Evolutionary conservation across 2,329 filamentous ascomycete species (phyloP), one percentile per base, ranked within the genome.

Genomic region (Furcasterigmium sp.): DNA sequence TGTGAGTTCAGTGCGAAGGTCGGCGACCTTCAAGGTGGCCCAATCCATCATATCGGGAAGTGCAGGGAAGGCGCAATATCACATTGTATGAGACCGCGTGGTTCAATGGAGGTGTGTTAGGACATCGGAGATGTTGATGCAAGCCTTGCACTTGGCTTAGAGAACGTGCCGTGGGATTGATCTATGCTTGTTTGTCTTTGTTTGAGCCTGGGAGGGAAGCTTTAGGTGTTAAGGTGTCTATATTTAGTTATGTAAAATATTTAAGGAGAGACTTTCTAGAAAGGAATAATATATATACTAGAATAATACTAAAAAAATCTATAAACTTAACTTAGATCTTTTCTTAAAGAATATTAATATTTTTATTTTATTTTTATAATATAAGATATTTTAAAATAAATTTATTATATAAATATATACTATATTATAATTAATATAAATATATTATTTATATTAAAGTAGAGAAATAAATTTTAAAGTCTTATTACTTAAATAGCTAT

Each of bases 1-100:
- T 64, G 87, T 89, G 34, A 91, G 73, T 68, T 90, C 85, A 18
- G 79, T 78, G 63, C 84, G 85, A 46, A 91, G 75, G 56, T 90
- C 84, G 26, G 82, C 72, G 49, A 91, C 87, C 65, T 87, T 91
- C 56, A 83, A 74, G 62, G 68, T 75, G 48, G 62, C 65, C 68
- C 73, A 80, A 53, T 78, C 74, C 41, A 65, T 63, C 71, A 74
- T 76, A 17, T 11, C 23, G 30, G 15, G 8, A 34, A 34, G 30
- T 34, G 15, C 7, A 34, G 30, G n/a, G 13, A 34, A 29, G 14
- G n/a, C n/a, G n/a, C n/a, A n/a, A n/a, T n/a, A n/a, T n/a, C 14
- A 29, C 26, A 29, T 29, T 29, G 14, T 29, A 29, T 29, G 14
- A 29, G 14, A 9, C 8, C 14, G n/a, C n/a, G n/a, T n/a, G n/a